These are phyloP conservation scores for Manihot esculenta DNA, from an alignment of 441 rosid genomes.

Conservation along the genomic window DNA sequence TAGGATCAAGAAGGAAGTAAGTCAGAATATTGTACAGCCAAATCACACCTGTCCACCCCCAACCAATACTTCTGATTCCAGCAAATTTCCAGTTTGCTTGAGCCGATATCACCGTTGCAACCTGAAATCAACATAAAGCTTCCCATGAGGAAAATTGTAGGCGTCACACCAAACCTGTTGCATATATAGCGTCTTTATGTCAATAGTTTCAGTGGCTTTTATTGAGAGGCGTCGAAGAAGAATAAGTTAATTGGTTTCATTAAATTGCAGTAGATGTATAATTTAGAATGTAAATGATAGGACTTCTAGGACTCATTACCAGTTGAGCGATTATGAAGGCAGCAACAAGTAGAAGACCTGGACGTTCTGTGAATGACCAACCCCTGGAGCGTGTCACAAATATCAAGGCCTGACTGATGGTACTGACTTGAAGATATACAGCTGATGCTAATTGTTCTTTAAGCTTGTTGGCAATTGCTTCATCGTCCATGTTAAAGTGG, in stretches of 20 bases:
- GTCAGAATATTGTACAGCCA: conserved; percentile 73
- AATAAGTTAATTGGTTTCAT: too few relatives aligned
- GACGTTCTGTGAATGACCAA: conserved; percentile 88
- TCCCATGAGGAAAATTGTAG: background rate
- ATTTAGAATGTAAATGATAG: background rate
- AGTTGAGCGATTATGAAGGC: conserved; percentile 71
- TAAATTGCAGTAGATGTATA: too few relatives aligned
- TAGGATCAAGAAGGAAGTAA: conserved; percentile 63
- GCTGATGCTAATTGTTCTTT: conserved; percentile 70
- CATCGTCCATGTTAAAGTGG: conserved; percentile 42
- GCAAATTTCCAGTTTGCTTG: conserved; percentile 70
- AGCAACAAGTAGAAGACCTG: conserved; percentile 52
- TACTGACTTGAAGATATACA: conserved; percentile 87
- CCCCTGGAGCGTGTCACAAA: conserved; percentile 86
- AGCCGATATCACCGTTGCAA: conserved; percentile 69
- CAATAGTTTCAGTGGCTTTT: too few relatives aligned
- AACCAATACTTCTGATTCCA: conserved; percentile 63
- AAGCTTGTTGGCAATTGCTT: conserved; percentile 28
- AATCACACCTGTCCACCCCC: conserved; percentile 95
- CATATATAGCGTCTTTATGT: too few relatives aligned
- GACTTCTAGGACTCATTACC: conserved; percentile 37
- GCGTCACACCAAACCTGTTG: background rate
- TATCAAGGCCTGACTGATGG: conserved; percentile 83
- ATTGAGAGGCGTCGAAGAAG: too few relatives aligned
- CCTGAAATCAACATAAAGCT: conserved; percentile 29